Percentiles rank a stretch among this genome's conserved stretches.
Evolutionary conservation across 2,329 filamentous ascomycete species (phyloP).

Genomic region (Plenodomus biglobosus): DNA sequence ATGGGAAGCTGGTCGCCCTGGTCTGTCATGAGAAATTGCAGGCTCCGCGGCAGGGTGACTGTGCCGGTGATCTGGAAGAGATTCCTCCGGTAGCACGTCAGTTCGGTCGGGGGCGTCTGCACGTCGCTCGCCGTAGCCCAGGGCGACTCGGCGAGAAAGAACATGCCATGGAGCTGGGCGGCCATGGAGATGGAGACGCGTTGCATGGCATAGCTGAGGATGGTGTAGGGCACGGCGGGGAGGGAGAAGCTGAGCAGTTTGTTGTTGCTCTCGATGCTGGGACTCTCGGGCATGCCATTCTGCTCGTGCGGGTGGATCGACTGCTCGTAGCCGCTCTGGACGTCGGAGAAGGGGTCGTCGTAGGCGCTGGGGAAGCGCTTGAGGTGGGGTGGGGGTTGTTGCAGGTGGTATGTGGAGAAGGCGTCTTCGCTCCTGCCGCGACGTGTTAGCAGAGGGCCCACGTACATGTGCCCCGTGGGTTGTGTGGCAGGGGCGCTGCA

Average conservation of each 20-base stretch:
- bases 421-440: conserved; percentile 54
- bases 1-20: conserved; percentile 83
- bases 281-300: conserved; percentile 50
- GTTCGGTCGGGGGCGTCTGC: conserved; percentile 66
- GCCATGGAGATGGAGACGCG: conserved; percentile 67
- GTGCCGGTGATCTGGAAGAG: conserved; percentile 94
- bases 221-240: conserved; percentile 56
- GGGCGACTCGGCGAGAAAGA: conserved; percentile 80
- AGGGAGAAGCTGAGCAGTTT: conserved; percentile 56
- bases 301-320: conserved; percentile 51
- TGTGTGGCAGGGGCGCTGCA: neutral
- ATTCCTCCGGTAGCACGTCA: conserved; percentile 95
- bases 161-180: conserved; percentile 84
- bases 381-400: conserved; percentile 44
- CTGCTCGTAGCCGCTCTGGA: conserved; percentile 52
- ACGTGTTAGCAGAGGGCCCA: conserved; percentile 11
- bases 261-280: conserved; percentile 65
- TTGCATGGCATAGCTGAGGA: conserved; percentile 65
- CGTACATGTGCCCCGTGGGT: no score
- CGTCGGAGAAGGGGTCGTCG: conserved; percentile 56
- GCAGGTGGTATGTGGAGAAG: conserved; percentile 49
- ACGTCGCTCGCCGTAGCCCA: conserved; percentile 61
- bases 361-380: conserved; percentile 55
- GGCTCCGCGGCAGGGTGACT: conserved; percentile 74
- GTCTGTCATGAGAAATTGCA: conserved; percentile 80